Evolutionary conservation across 495 filamentous ascomycete genomes (phyloP).

Genomic region (Podospora anserina): DNA sequence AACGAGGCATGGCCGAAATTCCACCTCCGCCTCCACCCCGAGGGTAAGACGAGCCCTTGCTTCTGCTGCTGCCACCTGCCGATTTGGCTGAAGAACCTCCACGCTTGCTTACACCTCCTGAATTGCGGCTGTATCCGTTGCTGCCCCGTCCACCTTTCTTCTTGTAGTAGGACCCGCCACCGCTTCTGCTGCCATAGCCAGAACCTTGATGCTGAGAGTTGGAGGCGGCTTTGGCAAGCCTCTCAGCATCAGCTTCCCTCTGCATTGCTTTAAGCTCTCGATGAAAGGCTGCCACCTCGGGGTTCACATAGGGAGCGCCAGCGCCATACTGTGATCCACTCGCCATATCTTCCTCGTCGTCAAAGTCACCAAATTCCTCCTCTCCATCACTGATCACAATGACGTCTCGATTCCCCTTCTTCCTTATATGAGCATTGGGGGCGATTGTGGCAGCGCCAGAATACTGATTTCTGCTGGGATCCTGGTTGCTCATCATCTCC

Average conservation of each 20-base stretch:
- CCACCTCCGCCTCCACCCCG: background rate
- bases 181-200: background rate
- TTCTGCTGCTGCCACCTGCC: background rate
- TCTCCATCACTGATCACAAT: background rate
- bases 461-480: background rate
- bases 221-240: background rate
- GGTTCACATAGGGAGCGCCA: background rate
- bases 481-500: constrained; percentile 48
- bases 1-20: constrained; percentile 1
- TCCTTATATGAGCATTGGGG: background rate
- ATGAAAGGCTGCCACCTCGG: background rate
- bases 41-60: background rate
- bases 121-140: background rate
- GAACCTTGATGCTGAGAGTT: background rate
- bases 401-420: background rate
- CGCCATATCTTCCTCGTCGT: background rate
- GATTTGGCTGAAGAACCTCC: background rate
- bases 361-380: background rate
- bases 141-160: background rate
- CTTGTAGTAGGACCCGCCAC: background rate
- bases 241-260: background rate
- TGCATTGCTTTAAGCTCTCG: background rate
- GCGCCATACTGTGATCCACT: background rate
- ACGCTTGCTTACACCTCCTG: background rate
- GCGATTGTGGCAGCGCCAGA: background rate